Evolutionary conservation across 108 stramenopile species (phyloP).

Genomic region (Skeletonema tropicum): DNA sequence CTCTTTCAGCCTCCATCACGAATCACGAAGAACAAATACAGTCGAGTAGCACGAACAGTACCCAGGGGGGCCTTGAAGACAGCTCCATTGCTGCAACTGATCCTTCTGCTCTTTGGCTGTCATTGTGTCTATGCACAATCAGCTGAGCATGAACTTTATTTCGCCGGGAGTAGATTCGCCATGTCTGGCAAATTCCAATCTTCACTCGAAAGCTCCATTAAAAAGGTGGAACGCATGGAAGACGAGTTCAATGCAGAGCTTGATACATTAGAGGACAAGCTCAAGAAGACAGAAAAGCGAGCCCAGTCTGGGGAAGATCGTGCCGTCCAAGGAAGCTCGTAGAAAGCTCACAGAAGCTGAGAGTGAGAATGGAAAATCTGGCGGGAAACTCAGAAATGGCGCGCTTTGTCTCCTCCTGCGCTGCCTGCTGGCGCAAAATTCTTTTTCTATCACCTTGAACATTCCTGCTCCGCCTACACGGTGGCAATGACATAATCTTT

Average conservation of each 20-base stretch:
- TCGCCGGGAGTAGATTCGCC: background rate
- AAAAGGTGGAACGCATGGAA: background rate
- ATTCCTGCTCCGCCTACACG: too few relatives aligned
- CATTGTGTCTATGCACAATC: background rate
- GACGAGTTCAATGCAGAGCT: background rate
- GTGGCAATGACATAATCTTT: background rate
- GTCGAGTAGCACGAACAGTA: too few relatives aligned
- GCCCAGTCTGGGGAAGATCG: background rate
- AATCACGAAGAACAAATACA: too few relatives aligned
- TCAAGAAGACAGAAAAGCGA: background rate
- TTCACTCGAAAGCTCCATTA: background rate
- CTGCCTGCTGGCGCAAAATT: too few relatives aligned
- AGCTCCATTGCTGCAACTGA: too few relatives aligned
- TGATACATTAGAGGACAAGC: background rate
- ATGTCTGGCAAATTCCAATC: background rate
- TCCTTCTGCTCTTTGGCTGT: background rate
- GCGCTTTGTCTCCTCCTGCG: too few relatives aligned
- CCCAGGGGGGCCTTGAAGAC: too few relatives aligned
- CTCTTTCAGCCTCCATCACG: too few relatives aligned
- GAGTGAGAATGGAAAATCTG: background rate
- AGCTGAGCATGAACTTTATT: background rate
- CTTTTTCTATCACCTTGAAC: too few relatives aligned
- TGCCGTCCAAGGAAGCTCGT: background rate
- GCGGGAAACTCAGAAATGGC: too few relatives aligned
- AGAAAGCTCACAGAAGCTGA: background rate